Conservation (phyloP, 2,329 filamentous ascomycete genomes). For the Seiridium cupressi region DNA sequence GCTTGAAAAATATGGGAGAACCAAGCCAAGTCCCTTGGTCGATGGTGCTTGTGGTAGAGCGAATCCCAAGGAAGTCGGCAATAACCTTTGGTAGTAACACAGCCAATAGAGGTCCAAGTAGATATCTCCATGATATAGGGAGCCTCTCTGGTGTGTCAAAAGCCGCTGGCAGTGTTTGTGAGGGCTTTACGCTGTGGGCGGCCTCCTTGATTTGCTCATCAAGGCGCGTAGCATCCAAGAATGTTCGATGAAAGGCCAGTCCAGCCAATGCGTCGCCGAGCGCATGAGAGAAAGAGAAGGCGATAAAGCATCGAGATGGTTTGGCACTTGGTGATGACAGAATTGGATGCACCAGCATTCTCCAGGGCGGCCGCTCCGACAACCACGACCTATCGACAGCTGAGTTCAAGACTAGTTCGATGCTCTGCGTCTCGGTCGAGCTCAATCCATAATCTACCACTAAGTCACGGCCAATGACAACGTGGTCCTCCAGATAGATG, state of each 20-base stretch:
- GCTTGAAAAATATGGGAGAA: constrained; percentile 22
- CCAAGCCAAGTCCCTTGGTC: constrained; percentile 32
- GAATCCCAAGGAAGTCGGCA: constrained; percentile 28
- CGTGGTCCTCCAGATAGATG: constrained; percentile 36
- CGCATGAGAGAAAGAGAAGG: constrained; percentile 41
- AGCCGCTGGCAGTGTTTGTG: constrained; percentile 26
- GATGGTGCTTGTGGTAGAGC: constrained; percentile 21
- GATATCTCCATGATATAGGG: constrained; percentile 41
- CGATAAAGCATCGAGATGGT: constrained; percentile 26
- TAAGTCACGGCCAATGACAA: constrained; percentile 24
- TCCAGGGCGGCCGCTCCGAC: constrained; percentile 37
- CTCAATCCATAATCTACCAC: background rate
- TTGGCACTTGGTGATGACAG: background rate
- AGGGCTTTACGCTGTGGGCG: constrained; percentile 11
- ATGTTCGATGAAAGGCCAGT: constrained; percentile 37
- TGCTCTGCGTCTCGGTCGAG: constrained; percentile 7
- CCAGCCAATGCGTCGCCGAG: constrained; percentile 42
- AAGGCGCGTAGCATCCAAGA: constrained; percentile 25
- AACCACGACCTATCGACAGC: constrained; percentile 32
- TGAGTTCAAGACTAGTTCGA: constrained; percentile 23
- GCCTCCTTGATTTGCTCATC: background rate
- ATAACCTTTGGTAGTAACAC: constrained; percentile 34
- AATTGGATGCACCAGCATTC: constrained; percentile 34
- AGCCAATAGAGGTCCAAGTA: constrained; percentile 36
- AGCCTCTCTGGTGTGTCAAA: constrained; percentile 36